A percentile compares a stretch with the other conserved stretches of the same genome.
Evolutionary conservation across 345 rosid species (phyloP).

Genomic region (Murraya paniculata): DNA sequence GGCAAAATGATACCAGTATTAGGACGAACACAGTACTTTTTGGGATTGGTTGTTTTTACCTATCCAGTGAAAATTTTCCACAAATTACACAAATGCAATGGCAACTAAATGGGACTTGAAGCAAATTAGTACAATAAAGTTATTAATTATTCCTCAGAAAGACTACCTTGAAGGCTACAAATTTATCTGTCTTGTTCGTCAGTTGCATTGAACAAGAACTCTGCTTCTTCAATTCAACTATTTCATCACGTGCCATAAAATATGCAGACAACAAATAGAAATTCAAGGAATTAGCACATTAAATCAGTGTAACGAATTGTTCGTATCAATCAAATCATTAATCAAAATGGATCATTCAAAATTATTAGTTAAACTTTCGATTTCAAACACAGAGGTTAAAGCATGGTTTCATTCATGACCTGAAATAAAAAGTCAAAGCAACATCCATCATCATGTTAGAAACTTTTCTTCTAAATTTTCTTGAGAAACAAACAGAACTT

Average conservation of each 20-base stretch:
- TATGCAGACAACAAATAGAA: background rate
- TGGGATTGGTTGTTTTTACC: constrained; percentile 92
- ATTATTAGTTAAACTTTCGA: background rate
- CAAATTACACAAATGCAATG: background rate
- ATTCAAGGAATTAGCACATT: background rate
- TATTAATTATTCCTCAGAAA: background rate
- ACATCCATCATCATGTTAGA: background rate
- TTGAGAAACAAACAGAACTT: constrained; percentile 30
- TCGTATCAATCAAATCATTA: background rate
- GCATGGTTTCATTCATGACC: background rate
- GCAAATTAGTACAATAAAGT: background rate
- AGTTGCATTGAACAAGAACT: constrained; percentile 74
- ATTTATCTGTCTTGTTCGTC: constrained; percentile 62
- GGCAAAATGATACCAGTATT: constrained; percentile 75
- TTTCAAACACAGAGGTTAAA: background rate
- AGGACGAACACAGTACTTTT: constrained; percentile 82
- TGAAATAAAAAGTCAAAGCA: background rate
- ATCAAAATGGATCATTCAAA: background rate
- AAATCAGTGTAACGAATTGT: background rate
- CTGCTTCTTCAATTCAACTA: constrained; percentile 86
- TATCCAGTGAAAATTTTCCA: constrained; percentile 18
- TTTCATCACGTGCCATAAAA: constrained; percentile 17
- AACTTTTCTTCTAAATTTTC: background rate
- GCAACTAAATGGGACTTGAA: background rate
- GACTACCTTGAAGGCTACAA: constrained; percentile 74